Conservation (phyloP, 768 basidiomycete genomes). For the Suillus bovinus region DNA sequence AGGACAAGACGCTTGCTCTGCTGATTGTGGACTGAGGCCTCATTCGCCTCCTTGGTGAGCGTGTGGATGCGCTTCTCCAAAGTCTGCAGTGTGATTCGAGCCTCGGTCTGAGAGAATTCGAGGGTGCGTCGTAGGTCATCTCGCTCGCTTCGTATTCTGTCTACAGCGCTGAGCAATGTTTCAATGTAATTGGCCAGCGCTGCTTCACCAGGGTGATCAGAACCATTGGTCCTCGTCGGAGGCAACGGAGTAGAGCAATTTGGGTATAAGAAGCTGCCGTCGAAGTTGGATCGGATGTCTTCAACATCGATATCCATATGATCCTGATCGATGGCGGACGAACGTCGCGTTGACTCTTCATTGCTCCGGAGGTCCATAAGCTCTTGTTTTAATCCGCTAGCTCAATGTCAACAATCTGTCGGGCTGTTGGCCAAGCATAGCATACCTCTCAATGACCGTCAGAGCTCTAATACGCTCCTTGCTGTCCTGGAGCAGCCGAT, state of each 20-base stretch:
- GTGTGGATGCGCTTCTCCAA: conserved; percentile 50
- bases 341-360: neutral
- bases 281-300: conserved; percentile 4
- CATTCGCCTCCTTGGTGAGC: conserved; percentile 22
- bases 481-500: conserved; percentile 19
- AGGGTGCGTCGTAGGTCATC: conserved; percentile 62
- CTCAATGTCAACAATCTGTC: conserved; percentile 5
- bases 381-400: conserved; percentile 23
- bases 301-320: conserved; percentile 8
- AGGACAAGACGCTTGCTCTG: conserved; percentile 33
- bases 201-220: conserved; percentile 20
- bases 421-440: conserved; percentile 4
- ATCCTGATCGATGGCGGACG: neutral
- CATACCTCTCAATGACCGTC: conserved; percentile 29
- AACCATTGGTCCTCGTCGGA: neutral
- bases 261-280: conserved; percentile 2
- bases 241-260: conserved; percentile 6
- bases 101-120: conserved; percentile 69
- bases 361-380: conserved; percentile 13
- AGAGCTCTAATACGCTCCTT: conserved; percentile 27
- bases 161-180: conserved; percentile 59
- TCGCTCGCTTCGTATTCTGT: conserved; percentile 67
- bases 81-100: conserved; percentile 60
- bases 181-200: conserved; percentile 45
- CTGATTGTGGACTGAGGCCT: conserved; percentile 9